Evolutionary conservation across 1,284 basidiomycete genomes (phyloP), one percentile per base, ranked within the genome.

Genomic region (Testicularia cyperi): DNA sequence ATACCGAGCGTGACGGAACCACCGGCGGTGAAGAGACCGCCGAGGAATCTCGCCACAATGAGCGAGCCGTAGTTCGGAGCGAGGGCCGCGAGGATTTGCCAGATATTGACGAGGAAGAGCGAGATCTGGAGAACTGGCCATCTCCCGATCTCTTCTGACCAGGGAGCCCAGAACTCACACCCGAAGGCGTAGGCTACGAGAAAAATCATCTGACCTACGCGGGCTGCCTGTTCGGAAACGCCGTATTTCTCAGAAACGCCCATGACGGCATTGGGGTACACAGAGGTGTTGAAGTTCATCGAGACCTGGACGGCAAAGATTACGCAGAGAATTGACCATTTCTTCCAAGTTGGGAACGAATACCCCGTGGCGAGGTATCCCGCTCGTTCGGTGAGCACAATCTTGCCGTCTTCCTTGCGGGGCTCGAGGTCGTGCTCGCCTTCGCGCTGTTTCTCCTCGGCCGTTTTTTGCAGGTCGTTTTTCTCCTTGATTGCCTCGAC

Each of bases 1-100:
- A 79, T 78, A 21, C 78, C 79, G 1, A 79, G 64, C 2, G 78
- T 80, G 26, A 80, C 79, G 18, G 75, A 78, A 6, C 79, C 79
- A 18, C 79, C 72, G 4, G 77, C 77, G 5, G 71, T 72, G 33
- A 41, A 73, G n/a, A 78, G 55, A 62, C 77, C 77, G 27, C 75
- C 77, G 15, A 78, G 53, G 38, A 68, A 68, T 25, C 77, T 60
- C 10, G 66, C 70, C n/a, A 72, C 70, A 22, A 77, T 58, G 22
- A 78, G 35, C 14, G 69, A 64, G 16, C 45, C 65, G 27, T 66
- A 77, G 49, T 74, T 77, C 20, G 73, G 73, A 9, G 77, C 65
- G 2, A 76, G 47, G 7, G 63, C 72, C 13, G 56, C 66, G 18
- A 71, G 70, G 1, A 78, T 27, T 38, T 77, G 68, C 55, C 65